phyloP scores from a whole-genome alignment of 2,329 filamentous ascomycete genomes.

The Alternaria ethzedia region DNA sequence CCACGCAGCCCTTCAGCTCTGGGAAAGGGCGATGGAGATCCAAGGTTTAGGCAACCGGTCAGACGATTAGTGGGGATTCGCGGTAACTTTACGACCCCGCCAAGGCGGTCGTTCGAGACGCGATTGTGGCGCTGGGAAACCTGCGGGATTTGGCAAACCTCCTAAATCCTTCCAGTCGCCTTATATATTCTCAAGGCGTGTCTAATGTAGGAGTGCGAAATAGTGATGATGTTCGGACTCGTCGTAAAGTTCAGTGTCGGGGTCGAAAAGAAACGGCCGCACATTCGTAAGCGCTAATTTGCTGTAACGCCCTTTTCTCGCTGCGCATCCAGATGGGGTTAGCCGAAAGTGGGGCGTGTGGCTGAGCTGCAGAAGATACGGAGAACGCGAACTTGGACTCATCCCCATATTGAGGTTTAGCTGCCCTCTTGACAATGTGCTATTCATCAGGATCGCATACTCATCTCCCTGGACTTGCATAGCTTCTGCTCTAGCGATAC shows the following conservation, averaged over 20 bases:
- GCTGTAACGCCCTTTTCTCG: slow-evolving; percentile 19
- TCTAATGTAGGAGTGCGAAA: neutral
- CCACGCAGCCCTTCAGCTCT: slow-evolving; percentile 20
- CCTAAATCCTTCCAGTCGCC: neutral
- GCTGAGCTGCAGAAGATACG: slow-evolving; percentile 9
- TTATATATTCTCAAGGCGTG: neutral
- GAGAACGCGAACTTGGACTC: neutral
- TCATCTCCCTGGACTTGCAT: neutral
- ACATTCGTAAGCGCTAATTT: slow-evolving; percentile 17
- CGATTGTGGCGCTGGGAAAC: neutral
- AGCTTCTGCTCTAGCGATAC: neutral
- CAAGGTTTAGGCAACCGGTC: slow-evolving; percentile 22
- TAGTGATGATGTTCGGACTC: neutral
- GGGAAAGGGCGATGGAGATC: slow-evolving; percentile 20
- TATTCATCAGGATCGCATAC: neutral
- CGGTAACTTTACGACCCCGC: slow-evolving; percentile 11
- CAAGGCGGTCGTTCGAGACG: slow-evolving; percentile 6
- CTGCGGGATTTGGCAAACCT: neutral
- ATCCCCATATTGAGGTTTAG: neutral
- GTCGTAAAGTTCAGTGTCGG: neutral
- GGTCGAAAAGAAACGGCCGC: slow-evolving; percentile 2
- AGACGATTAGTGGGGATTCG: slow-evolving; percentile 17
- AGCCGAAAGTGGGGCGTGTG: slow-evolving; percentile 9
- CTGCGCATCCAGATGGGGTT: neutral
- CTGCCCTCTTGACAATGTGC: neutral